These are phyloP conservation scores for Cyberlindnera euphorbiae DNA, from an alignment of 805 yeast genomes.

Conservation along the genomic window DNA sequence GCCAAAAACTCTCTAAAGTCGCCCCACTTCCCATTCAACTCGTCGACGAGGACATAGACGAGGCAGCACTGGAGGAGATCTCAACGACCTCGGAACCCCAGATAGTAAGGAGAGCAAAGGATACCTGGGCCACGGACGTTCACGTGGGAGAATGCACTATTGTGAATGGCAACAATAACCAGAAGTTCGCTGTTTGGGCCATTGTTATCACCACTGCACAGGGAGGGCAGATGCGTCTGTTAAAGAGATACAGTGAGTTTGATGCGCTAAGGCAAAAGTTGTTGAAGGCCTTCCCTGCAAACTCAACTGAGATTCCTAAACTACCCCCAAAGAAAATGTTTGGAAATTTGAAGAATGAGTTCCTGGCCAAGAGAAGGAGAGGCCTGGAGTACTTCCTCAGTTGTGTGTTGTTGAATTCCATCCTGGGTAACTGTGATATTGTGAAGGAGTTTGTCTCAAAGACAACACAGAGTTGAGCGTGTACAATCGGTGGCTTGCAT, in stretches of 20 bases:
- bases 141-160: constrained; percentile 35
- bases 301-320: constrained; percentile 35
- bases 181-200: constrained; percentile 40
- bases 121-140: constrained; percentile 35
- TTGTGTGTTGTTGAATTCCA: constrained; percentile 41
- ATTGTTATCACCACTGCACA: constrained; percentile 32
- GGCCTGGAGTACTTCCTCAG: constrained; percentile 42
- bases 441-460: constrained; percentile 30
- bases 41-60: constrained; percentile 28
- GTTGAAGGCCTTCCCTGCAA: constrained; percentile 32
- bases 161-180: constrained; percentile 32
- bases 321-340: constrained; percentile 41
- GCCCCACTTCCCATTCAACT: constrained; percentile 39
- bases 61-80: constrained; percentile 2
- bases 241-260: constrained; percentile 64
- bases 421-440: constrained; percentile 27
- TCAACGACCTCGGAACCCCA: not conserved
- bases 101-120: not conserved
- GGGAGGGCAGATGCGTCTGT: constrained; percentile 35
- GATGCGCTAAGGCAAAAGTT: constrained; percentile 40
- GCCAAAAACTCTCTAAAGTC: constrained; percentile 19
- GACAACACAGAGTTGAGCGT: too few relatives aligned
- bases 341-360: constrained; percentile 24
- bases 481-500: too few relatives aligned
- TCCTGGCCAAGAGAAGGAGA: constrained; percentile 33